Percentiles rank a stretch among this genome's conserved stretches.
These are phyloP conservation scores for Ustulina deusta DNA, from an alignment of 2,329 filamentous ascomycete species.

Conservation along the genomic window DNA sequence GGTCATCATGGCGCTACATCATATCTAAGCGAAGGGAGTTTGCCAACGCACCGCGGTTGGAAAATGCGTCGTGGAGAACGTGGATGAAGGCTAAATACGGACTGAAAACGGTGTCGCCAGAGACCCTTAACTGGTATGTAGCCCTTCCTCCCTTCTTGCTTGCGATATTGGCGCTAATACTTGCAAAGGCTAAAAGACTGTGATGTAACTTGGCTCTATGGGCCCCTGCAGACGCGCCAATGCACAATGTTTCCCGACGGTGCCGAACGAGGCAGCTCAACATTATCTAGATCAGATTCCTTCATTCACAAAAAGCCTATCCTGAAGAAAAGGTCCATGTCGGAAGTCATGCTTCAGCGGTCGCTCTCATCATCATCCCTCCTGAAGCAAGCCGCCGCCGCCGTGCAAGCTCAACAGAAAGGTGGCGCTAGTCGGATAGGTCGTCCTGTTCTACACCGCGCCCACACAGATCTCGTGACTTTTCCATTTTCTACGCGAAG, in stretches of 20 bases:
- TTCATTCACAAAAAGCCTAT: constrained; percentile 89
- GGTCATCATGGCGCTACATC: constrained; percentile 96
- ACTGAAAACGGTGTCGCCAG: constrained; percentile 87
- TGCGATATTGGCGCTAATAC: constrained; percentile 13
- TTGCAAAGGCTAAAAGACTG: constrained; percentile 87
- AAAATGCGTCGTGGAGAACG: constrained; percentile 97
- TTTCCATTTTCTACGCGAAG: constrained; percentile 72
- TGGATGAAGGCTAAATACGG: constrained; percentile 95
- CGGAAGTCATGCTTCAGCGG: constrained; percentile 91
- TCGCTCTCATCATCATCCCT: constrained; percentile 90
- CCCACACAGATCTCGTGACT: constrained; percentile 76
- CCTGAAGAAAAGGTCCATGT: constrained; percentile 95
- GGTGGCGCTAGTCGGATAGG: constrained; percentile 61
- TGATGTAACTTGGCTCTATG: constrained; percentile 98
- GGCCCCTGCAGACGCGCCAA: constrained; percentile 82
- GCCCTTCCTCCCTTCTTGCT: not conserved
- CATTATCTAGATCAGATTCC: constrained; percentile 68
- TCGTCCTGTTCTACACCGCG: constrained; percentile 69
- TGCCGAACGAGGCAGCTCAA: constrained; percentile 56
- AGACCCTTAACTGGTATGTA: constrained; percentile 90
- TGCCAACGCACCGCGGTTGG: constrained; percentile 82
- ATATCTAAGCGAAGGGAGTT: constrained; percentile 83
- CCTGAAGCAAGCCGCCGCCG: constrained; percentile 87
- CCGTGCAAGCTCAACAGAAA: constrained; percentile 83
- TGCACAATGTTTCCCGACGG: constrained; percentile 64